Evolutionary conservation across 371 early-diverging fungal genomes (phyloP).

Genomic region (Dinochytrium kinnereticum): DNA sequence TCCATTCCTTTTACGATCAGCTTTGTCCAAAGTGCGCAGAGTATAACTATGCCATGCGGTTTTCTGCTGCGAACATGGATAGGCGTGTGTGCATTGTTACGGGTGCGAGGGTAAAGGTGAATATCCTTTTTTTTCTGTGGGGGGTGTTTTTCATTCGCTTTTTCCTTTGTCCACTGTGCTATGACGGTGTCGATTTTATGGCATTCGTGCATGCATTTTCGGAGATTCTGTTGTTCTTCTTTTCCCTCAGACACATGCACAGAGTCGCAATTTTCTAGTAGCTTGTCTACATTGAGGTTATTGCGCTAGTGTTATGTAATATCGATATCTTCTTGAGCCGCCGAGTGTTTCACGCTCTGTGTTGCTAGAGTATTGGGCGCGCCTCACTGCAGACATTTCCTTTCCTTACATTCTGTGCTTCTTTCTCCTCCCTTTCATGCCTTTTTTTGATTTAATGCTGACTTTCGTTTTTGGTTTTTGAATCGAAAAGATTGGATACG

Average conservation of each 20-base stretch:
- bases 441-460: background rate
- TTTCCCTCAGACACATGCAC: constrained; percentile 27
- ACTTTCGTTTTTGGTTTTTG: background rate
- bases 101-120: constrained; percentile 53
- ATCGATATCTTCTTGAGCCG: constrained; percentile 30
- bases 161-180: no score
- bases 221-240: background rate
- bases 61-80: constrained; percentile 41
- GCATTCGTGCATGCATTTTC: background rate
- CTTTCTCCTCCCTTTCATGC: background rate
- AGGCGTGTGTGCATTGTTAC: constrained; percentile 53
- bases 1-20: constrained; percentile 52
- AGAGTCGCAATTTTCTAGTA: constrained; percentile 44
- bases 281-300: constrained; percentile 29
- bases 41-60: constrained; percentile 49
- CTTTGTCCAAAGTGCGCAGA: constrained; percentile 50
- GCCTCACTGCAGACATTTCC: constrained; percentile 24
- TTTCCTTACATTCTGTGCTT: background rate
- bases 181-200: background rate
- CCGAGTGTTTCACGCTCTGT: constrained; percentile 21
- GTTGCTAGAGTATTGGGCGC: constrained; percentile 23
- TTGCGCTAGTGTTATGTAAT: constrained; percentile 47
- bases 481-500: constrained; percentile 47
- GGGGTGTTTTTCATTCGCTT: no score
- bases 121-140: background rate